Conservation (phyloP, 2,329 filamentous ascomycete species). For the Calonectria ilicicola region DNA sequence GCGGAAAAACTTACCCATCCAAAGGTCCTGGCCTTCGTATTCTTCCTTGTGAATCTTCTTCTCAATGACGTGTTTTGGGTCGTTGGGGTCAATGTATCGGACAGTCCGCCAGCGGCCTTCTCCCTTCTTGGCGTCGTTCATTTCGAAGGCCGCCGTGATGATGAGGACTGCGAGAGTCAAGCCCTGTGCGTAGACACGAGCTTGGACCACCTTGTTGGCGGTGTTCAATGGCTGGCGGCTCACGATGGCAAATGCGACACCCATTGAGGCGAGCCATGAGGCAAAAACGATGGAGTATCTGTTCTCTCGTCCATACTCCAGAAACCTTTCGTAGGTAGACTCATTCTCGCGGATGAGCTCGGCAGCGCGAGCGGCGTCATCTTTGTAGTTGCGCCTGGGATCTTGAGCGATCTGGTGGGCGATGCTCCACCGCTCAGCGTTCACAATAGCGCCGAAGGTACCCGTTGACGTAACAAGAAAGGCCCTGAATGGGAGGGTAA, state of each 20-base stretch:
- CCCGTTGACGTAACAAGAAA: constrained; percentile 87
- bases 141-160: constrained; percentile 85
- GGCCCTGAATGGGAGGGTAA: constrained; percentile 91
- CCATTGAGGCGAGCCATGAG: constrained; percentile 86
- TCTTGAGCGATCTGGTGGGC: constrained; percentile 78
- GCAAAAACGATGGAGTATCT: constrained; percentile 87
- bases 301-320: constrained; percentile 82
- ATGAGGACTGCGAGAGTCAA: constrained; percentile 87
- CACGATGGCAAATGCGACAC: constrained; percentile 78
- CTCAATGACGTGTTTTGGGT: constrained; percentile 86
- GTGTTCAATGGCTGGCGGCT: constrained; percentile 80
- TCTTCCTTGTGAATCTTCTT: constrained; percentile 89
- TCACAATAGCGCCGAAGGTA: constrained; percentile 89
- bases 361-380: constrained; percentile 68
- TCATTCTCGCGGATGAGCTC: constrained; percentile 69
- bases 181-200: constrained; percentile 92
- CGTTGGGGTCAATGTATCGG: constrained; percentile 81
- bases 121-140: constrained; percentile 79
- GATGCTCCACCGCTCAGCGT: constrained; percentile 78
- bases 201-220: constrained; percentile 93
- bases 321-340: constrained; percentile 67
- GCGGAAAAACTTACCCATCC: constrained; percentile 75
- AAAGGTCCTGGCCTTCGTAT: constrained; percentile 90
- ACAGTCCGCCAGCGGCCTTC: constrained; percentile 87
- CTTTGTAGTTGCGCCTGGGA: constrained; percentile 74